Evolutionary conservation across 805 yeast genomes (phyloP).

Genomic region (Zygotorulaspora florentina): DNA sequence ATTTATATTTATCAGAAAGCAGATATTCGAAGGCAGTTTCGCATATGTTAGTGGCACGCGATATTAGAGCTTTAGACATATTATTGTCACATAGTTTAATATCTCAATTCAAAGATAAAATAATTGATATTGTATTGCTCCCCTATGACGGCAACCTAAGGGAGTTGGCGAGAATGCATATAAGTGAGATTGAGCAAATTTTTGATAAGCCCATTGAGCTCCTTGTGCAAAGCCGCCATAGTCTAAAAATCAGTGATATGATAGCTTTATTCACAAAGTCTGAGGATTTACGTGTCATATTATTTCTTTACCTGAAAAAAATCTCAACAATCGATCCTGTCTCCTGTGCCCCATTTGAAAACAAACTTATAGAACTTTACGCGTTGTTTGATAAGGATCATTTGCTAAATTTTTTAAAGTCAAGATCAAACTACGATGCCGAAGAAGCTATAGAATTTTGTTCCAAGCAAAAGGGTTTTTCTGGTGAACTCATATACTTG

Average conservation of each 20-base stretch:
- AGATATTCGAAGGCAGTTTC: conserved; percentile 61
- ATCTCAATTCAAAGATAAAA: conserved; percentile 40
- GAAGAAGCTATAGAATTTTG: conserved; percentile 67
- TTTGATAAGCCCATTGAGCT: conserved; percentile 47
- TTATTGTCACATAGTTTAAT: conserved; percentile 62
- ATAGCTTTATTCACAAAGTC: conserved; percentile 43
- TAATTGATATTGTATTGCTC: conserved; percentile 50
- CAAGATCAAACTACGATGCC: conserved; percentile 59
- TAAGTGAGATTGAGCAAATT: conserved; percentile 38
- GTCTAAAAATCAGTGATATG: conserved; percentile 52
- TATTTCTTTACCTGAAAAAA: conserved; percentile 61
- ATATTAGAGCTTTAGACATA: conserved; percentile 51
- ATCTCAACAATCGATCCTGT: conserved; percentile 55
- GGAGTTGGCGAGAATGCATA: conserved; percentile 40
- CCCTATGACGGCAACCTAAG: conserved; percentile 34
- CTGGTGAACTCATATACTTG: conserved; percentile 73
- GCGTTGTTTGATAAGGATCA: conserved; percentile 52
- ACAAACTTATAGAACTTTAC: conserved; percentile 60
- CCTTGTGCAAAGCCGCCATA: conserved; percentile 61
- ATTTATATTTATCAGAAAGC: conserved; percentile 51
- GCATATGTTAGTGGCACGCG: conserved; percentile 56
- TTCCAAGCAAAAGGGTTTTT: conserved; percentile 38
- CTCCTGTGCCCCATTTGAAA: conserved; percentile 54
- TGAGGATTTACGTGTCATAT: conserved; percentile 43
- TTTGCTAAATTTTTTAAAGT: conserved; percentile 58